phyloP scores from a whole-genome alignment of 148 eudicot species.

The Silene conica region DNA sequence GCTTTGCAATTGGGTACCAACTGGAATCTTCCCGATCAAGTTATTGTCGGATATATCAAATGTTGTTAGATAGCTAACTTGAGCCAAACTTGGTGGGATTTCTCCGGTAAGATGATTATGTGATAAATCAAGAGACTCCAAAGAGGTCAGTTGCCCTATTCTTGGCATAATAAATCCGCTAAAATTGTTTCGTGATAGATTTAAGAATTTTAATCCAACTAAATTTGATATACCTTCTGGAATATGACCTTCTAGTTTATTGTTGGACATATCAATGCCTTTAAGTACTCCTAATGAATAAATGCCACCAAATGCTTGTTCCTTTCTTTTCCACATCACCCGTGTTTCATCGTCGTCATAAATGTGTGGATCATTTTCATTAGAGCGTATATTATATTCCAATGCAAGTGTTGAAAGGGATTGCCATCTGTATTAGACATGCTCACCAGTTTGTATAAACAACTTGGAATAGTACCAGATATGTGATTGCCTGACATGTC shows the following conservation, averaged over 20 bases:
- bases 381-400: background rate
- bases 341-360: background rate
- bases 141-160: too few relatives aligned
- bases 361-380: constrained; percentile 4
- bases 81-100: constrained; percentile 9
- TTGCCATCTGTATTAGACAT: background rate
- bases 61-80: too few relatives aligned
- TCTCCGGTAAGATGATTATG: background rate
- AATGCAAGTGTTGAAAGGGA: background rate
- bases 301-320: background rate
- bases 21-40: constrained; percentile 6
- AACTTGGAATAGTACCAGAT: constrained; percentile 15
- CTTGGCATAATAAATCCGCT: too few relatives aligned
- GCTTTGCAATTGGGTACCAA: background rate
- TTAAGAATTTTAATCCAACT: too few relatives aligned
- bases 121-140: too few relatives aligned
- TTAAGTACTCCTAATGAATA: background rate
- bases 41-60: too few relatives aligned
- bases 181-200: too few relatives aligned
- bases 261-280: background rate
- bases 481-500: constrained; percentile 18
- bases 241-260: too few relatives aligned
- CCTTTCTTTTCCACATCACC: too few relatives aligned
- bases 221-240: too few relatives aligned
- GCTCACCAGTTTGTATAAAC: background rate